Evolutionary conservation across 2,329 filamentous ascomycete species (phyloP).

Genomic region (Parasarocladium wereldwijsianum): DNA sequence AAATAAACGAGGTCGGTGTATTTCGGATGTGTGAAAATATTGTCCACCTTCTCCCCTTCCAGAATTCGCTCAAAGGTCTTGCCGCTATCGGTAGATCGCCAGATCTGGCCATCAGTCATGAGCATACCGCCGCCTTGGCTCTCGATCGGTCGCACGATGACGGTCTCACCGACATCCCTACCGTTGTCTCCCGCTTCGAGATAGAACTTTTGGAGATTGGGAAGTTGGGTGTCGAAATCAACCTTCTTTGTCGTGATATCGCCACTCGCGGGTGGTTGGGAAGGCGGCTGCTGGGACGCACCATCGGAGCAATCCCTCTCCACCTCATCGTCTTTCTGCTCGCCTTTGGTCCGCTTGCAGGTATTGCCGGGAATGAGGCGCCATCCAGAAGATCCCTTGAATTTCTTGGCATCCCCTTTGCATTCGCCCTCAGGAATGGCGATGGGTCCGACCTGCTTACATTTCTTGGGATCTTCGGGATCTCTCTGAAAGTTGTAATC

Average conservation of each 20-base stretch:
- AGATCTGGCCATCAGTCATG: conserved; percentile 41
- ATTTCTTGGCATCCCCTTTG: conserved; percentile 49
- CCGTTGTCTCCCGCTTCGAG: conserved; percentile 61
- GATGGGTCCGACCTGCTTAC: conserved; percentile 48
- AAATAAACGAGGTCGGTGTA: conserved; percentile 82
- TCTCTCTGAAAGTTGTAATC: conserved; percentile 76
- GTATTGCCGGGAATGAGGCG: conserved; percentile 76
- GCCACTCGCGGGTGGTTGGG: conserved; percentile 46
- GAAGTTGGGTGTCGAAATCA: conserved; percentile 44
- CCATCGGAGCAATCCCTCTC: conserved; percentile 64
- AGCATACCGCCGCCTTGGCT: conserved; percentile 14
- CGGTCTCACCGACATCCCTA: conserved; percentile 54
- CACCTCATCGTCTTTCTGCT: conserved; percentile 55
- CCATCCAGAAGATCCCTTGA: conserved; percentile 79
- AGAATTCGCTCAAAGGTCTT: conserved; percentile 67
- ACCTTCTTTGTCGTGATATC: conserved; percentile 48
- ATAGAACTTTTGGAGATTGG: conserved; percentile 48
- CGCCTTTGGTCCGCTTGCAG: conserved; percentile 45
- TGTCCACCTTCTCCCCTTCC: conserved; percentile 51
- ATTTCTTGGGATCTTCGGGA: conserved; percentile 50
- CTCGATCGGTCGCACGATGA: conserved; percentile 37
- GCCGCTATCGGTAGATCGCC: conserved; percentile 71
- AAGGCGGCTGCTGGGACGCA: conserved; percentile 22
- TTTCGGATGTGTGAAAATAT: conserved; percentile 64
- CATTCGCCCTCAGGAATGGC: conserved; percentile 59